Base-by-base conservation (phyloP, 2,329 filamentous ascomycete genomes). In the Tolypocladium amazonense region DNA sequence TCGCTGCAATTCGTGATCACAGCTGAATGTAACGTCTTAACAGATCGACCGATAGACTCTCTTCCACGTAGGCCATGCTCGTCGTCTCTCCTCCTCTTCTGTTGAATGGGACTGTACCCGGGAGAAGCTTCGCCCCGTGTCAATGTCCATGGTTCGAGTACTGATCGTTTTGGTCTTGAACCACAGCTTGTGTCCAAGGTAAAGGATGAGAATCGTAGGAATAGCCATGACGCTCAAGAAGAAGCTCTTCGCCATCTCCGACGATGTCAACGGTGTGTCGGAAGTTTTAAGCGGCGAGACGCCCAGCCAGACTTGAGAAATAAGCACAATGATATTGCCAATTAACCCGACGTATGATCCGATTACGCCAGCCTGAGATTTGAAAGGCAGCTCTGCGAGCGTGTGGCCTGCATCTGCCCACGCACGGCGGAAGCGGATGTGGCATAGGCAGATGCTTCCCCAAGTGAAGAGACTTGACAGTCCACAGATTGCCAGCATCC, bases 301-400 rank as follows among this genome's bases (percentile, higher is more conserved):
- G 30, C 89, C 90, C 56, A 89, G 87, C 89, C 91, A 97, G 77
- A 96, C 93, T 71, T 97, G 92, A 1, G 89, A 89, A 53, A 88
- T 71, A 35, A 97, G 80, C 35, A 96, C 86, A 41, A 93, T 74
- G 27, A 81, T 60, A 74, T 96, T 96, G 71, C 96, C 84, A 38
- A 77, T 64, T 60, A 96, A 80, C 25, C 92, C 92, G 37, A 94
- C 62, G 80, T 87, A 97, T 2, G 90, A 95, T 12, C 92, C 93
- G 12, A 82, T 65, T 8, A 94, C 76, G 61, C 93, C 93, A 5
- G 88, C 83, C 70, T 95, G 90, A 0, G 89, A 90, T 39, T 76
- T 79, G 77, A 94, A 97, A 6, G 92, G 88, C 4, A 97, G 80
- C 66, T 96, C 89, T 58, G 85, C 79, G 41, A 92, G 76, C 18